phyloP scores from a whole-genome alignment of 306 rosid species.

The Prosopis cineraria region DNA sequence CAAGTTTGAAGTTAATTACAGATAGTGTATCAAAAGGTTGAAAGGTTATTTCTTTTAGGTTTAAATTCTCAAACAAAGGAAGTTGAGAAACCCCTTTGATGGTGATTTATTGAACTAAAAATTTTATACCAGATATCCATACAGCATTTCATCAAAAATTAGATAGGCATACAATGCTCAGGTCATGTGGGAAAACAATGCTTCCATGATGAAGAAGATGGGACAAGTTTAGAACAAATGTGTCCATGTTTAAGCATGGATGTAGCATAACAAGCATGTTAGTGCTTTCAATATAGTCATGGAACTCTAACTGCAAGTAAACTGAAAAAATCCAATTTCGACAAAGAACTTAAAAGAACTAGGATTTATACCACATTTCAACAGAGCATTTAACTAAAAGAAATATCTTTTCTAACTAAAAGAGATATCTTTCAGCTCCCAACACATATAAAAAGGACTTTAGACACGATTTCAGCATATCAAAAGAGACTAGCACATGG shows the following conservation, averaged over 20 bases:
- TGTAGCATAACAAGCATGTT: background rate
- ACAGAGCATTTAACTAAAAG: too few relatives aligned
- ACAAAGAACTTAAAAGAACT: too few relatives aligned
- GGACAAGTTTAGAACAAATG: constrained; percentile 1
- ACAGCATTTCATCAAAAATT: background rate
- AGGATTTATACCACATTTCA: too few relatives aligned
- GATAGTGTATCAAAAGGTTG: background rate
- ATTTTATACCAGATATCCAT: background rate
- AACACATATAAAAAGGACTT: background rate
- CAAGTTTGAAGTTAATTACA: too few relatives aligned
- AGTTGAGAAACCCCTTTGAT: background rate
- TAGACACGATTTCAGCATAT: background rate
- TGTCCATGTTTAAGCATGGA: background rate
- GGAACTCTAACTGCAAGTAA: constrained; percentile 75
- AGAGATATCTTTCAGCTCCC: too few relatives aligned
- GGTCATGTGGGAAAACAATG: constrained; percentile 20
- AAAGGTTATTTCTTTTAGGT: background rate
- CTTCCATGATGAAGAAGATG: constrained; percentile 10
- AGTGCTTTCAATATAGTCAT: constrained; percentile 54
- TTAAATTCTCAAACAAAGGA: too few relatives aligned
- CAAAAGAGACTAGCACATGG: background rate
- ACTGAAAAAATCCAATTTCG: constrained; percentile 41
- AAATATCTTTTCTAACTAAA: too few relatives aligned
- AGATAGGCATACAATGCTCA: background rate
- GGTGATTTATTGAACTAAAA: background rate